These are phyloP conservation scores for Trypanosoma vivax DNA, from an alignment of 208 protist species.

Conservation along the genomic window DNA sequence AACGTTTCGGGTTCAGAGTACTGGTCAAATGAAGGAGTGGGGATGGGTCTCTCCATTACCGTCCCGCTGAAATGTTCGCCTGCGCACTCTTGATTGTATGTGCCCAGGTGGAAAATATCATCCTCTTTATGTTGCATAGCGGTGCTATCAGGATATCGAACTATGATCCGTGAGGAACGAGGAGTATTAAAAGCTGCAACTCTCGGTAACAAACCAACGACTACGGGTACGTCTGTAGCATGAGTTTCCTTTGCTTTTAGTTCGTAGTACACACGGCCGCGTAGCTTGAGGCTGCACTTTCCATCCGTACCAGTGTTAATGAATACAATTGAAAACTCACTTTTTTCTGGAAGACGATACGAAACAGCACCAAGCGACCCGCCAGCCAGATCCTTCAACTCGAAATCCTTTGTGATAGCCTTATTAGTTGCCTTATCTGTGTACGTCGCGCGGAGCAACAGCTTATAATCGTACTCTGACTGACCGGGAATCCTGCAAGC, in stretches of 20 bases:
- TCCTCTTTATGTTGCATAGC: neutral
- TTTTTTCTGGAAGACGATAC: constrained; percentile 21
- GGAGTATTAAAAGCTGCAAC: constrained; percentile 37
- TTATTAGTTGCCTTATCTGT: constrained; percentile 12
- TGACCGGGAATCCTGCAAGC: constrained; percentile 52
- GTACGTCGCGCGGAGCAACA: constrained; percentile 38
- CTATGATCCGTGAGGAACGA: constrained; percentile 28
- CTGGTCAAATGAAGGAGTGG: neutral
- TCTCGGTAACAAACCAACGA: constrained; percentile 45
- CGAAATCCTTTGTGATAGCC: constrained; percentile 25
- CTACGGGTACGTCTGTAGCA: constrained; percentile 19
- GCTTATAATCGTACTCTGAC: constrained; percentile 49
- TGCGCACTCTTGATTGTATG: constrained; percentile 15
- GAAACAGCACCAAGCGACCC: constrained; percentile 46
- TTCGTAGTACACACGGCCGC: constrained; percentile 28
- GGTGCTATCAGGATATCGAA: constrained; percentile 27
- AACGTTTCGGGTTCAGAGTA: constrained; percentile 12
- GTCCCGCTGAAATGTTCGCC: neutral
- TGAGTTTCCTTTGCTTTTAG: constrained; percentile 4
- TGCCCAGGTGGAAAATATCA: constrained; percentile 18
- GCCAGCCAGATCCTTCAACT: constrained; percentile 48
- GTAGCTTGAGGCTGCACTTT: constrained; percentile 34
- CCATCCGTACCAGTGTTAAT: constrained; percentile 37
- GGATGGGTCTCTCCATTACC: constrained; percentile 6
- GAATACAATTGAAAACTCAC: constrained; percentile 45